Evolutionary conservation across 768 basidiomycete species (phyloP), one percentile per base, ranked within the genome.

Genomic region (Mycena capillaripes): DNA sequence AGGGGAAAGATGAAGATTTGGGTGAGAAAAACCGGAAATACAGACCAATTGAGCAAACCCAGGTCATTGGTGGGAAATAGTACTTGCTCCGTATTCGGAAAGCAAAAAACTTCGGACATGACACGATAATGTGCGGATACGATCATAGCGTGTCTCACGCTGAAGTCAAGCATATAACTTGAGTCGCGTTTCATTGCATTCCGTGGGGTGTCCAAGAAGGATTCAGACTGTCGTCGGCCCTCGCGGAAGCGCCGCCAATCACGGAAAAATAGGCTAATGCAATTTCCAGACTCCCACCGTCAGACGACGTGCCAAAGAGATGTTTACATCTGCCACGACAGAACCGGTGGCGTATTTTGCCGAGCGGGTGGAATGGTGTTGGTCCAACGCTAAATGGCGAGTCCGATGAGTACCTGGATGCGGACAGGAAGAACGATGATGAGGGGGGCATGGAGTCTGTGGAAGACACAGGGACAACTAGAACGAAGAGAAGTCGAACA

Each of bases 311-410:
- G 34, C 30, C 55, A 21, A 27, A 32, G n/a, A n/a, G n/a, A n/a
- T n/a, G n/a, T n/a, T n/a, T n/a, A 27, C 7, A 56, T 7, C 32
- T 56, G 25, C 55, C 55, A 34, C 32, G 30, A 56, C 55, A 56
- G 34, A 27, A 56, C 32, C 55, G 55, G 30, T 34, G 30, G 55
- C 55, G 12, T 27, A 56, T 23, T 50, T 50, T 50, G 48, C 55
- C 55, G 55, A 56, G 55, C 55, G 55, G 55, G 55, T 56, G 55
- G 55, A 56, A 56, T 34, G 55, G 32, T 56, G 55, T 56, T 56
- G 48, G 48, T 50, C 23, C 23, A 50, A 8, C 16, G 25, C 25
- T 50, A 4, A 50, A 27, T 21, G 48, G 12, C 23, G 55, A 56
- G 25, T 56, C 19, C 55, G 55, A 32, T 19, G 25, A 14, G 30